Base-by-base conservation (phyloP, 2,329 filamentous ascomycete genomes). In the Calonectria hongkongensis region DNA sequence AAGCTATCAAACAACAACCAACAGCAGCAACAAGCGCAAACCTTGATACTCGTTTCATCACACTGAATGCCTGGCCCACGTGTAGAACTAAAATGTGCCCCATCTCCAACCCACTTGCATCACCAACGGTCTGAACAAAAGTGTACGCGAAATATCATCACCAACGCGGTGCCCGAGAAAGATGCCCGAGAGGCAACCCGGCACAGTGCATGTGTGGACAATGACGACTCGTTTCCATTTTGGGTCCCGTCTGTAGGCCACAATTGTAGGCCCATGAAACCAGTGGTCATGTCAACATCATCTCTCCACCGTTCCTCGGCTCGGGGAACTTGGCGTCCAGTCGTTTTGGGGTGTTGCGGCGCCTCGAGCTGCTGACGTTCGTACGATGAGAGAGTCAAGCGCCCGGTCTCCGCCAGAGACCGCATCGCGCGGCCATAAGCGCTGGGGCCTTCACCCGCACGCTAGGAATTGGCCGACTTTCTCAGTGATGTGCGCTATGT, bases 391-490 rank as follows among this genome's bases (percentile, higher is more conserved):
- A 71, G 64, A 71, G 45, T 21, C 58, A 62, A 25, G 39, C 58
- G n/a, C 30, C 28, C 51, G 8, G 8, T 39, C 25, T 21, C 41
- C 18, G 30, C 54, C 30, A 62, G 58, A 5, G 64, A 56, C 64
- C 47, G 54, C 27, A 21, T 66, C 28, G 13, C 70, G 56, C 74
- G 74, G 74, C 16, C 70, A 60, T 66, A 48, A 68, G 72, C 72
- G 72, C 72, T 48, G 30, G 21, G 33, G 21, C 9, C 27, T 39
- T 15, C 30, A 4, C 54, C 36, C 54, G 18, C 18, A 7, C 51
- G 16, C 33, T 4, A n/a, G 51, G n/a, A n/a, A 25, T 21, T 16
- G 51, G 30, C 51, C 30, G 30, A 12, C 9, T 36, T 10, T 10
- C 30, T 33, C 18, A 39, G 30, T 36, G 16, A 15, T 25, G 10